A percentile compares a stretch with the other conserved stretches of the same genome.
Evolutionary conservation across 2,329 filamentous ascomycete genomes (phyloP).

Genomic region (Microcera coccophila): DNA sequence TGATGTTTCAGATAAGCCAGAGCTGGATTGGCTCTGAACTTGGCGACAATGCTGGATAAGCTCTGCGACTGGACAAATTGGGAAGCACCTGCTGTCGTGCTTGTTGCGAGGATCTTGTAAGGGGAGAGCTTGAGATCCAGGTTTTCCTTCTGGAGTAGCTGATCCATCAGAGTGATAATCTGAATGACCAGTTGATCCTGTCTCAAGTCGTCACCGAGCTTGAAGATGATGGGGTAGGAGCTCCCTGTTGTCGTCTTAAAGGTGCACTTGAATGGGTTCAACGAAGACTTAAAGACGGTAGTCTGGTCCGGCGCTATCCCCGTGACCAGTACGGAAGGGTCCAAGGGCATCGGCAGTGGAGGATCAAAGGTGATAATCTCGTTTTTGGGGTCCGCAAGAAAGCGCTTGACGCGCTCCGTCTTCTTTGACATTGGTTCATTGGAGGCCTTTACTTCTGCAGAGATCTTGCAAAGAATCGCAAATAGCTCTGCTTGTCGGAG

Average conservation of each 20-base stretch:
- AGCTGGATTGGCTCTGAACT: constrained; percentile 70
- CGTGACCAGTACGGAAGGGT: constrained; percentile 74
- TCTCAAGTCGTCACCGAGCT: constrained; percentile 90
- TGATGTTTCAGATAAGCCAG: constrained; percentile 83
- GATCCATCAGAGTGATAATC: constrained; percentile 97
- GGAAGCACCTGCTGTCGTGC: constrained; percentile 80
- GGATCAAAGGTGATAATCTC: constrained; percentile 80
- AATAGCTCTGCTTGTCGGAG: constrained; percentile 87
- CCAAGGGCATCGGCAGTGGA: constrained; percentile 80
- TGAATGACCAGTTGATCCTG: constrained; percentile 96
- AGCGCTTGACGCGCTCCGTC: constrained; percentile 78
- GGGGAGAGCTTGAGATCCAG: constrained; percentile 91
- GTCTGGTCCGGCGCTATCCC: constrained; percentile 81
- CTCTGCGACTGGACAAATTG: constrained; percentile 89
- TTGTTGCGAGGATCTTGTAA: constrained; percentile 93
- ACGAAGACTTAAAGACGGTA: constrained; percentile 90
- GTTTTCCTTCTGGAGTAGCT: constrained; percentile 91
- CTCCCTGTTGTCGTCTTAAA: constrained; percentile 77
- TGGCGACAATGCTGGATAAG: constrained; percentile 76
- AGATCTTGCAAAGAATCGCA: constrained; percentile 80
- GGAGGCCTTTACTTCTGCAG: constrained; percentile 79
- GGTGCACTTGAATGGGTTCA: constrained; percentile 85
- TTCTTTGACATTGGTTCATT: constrained; percentile 75
- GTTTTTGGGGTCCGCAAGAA: constrained; percentile 83
- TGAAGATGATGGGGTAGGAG: constrained; percentile 92